Evolutionary conservation across 805 yeast genomes (phyloP).

Genomic region (Zygosaccharomyces siamensis): DNA sequence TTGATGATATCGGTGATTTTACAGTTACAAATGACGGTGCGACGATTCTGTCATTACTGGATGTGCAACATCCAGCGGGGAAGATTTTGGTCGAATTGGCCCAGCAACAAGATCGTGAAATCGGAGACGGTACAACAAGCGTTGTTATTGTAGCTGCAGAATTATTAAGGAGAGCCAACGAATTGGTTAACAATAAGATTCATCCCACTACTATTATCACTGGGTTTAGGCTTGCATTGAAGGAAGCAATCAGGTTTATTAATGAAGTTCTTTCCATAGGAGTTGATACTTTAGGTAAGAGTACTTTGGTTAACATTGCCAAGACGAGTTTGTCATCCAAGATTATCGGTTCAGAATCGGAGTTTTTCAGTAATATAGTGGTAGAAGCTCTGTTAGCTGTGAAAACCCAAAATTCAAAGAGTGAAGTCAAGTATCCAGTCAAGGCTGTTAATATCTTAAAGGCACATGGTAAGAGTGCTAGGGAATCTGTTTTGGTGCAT

Average conservation of each 20-base stretch:
- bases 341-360: constrained; percentile 90
- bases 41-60: constrained; percentile 81
- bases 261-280: constrained; percentile 77
- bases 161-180: constrained; percentile 86
- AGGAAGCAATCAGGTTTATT: constrained; percentile 85
- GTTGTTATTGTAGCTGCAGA: constrained; percentile 96
- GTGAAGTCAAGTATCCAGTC: constrained; percentile 89
- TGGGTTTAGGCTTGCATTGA: constrained; percentile 88
- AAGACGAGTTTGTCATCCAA: constrained; percentile 96
- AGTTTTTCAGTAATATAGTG: constrained; percentile 82
- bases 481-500: constrained; percentile 77
- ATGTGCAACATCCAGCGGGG: constrained; percentile 99
- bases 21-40: constrained; percentile 99
- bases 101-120: constrained; percentile 97
- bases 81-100: constrained; percentile 95
- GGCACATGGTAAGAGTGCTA: constrained; percentile 92
- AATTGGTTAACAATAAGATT: constrained; percentile 83
- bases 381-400: constrained; percentile 96
- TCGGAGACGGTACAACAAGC: constrained; percentile 97
- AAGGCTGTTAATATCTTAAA: constrained; percentile 94
- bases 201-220: constrained; percentile 98
- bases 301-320: constrained; percentile 83
- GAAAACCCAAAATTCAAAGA: constrained; percentile 80
- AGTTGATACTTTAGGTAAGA: constrained; percentile 76
- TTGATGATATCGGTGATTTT: constrained; percentile 98